Evolutionary conservation across 768 basidiomycete species (phyloP).

Genomic region (Russula abietina): DNA sequence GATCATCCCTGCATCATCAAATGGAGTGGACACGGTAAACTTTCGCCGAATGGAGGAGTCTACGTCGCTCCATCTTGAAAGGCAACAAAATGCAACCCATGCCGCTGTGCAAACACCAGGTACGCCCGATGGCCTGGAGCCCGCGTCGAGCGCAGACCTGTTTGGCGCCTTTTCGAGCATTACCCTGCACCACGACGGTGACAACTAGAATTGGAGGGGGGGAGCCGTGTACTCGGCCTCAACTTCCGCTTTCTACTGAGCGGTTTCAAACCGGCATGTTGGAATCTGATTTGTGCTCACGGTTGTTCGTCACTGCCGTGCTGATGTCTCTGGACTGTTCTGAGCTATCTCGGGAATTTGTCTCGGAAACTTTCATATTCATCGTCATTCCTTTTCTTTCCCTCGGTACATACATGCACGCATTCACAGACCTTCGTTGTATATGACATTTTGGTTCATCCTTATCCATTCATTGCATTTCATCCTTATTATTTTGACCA

Average conservation of each 20-base stretch:
- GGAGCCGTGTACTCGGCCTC: background rate
- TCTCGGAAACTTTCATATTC: background rate
- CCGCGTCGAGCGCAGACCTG: constrained; percentile 51
- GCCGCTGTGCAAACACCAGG: constrained; percentile 39
- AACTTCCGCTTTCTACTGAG: background rate
- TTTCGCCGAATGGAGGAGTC: constrained; percentile 90
- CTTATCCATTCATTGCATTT: constrained; percentile 18
- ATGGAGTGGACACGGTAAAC: constrained; percentile 78
- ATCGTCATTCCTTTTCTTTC: background rate
- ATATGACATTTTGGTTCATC: constrained; percentile 9
- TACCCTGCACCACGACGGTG: constrained; percentile 80
- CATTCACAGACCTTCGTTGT: background rate
- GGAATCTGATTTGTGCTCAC: background rate
- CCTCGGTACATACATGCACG: background rate
- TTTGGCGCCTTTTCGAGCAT: constrained; percentile 89
- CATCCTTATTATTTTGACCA: constrained; percentile 18
- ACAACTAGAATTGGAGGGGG: constrained; percentile 28
- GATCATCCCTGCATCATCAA: constrained; percentile 77
- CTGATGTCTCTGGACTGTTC: background rate
- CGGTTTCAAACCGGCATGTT: background rate
- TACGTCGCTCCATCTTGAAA: constrained; percentile 81
- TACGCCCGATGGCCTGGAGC: constrained; percentile 39
- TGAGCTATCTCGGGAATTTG: background rate
- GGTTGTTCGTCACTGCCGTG: background rate
- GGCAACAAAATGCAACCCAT: constrained; percentile 30